Base-by-base conservation (phyloP, 2,329 filamentous ascomycete genomes). In the Reticulascus tulasneorum region DNA sequence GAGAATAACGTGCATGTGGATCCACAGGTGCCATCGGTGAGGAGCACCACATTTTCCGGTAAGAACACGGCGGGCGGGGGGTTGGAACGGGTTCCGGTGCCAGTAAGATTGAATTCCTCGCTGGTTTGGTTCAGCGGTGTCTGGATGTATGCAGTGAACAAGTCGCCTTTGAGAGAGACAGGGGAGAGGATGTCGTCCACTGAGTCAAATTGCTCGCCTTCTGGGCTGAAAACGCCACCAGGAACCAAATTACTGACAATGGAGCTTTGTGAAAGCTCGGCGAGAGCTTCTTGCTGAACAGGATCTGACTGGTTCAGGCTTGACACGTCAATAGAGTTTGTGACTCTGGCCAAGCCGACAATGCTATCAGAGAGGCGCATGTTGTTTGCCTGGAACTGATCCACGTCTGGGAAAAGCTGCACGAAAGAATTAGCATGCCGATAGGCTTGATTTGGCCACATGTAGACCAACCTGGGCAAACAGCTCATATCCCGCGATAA, bases 401-500 rank as follows among this genome's bases (percentile, higher is more conserved):
- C 56, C 8, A 68, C 58, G 10, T 63, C 56, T 0, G 75, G 75
- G 59, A 78, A 78, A 1, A 79, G 59, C 49, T 60, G 23, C 10
- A 6, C 15, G 7, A 1, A 7, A 1, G 11, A 2, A 16, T 33
- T 17, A 31, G 21, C 20, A 1, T 13, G 5, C 9, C 9, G n/a
- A n/a, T n/a, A n/a, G n/a, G n/a, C n/a, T n/a, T n/a, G n/a, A n/a
- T n/a, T n/a, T n/a, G n/a, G n/a, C n/a, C n/a, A n/a, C n/a, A n/a
- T 24, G 24, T 18, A 4, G 3, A 35, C 40, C 13, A 13, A 42
- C 40, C 52, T 73, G 59, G 35, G 74, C 73, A 59, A 82, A 81
- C 18, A 83, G 63, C 49, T 81, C 77, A 45, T 77, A 79, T 12
- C 74, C 78, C n/a, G 73, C 66, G 7, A 78, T 52, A 28, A 82